Conservation (phyloP, 2,329 filamentous ascomycete species). For the Colletotrichum plurivorum region DNA sequence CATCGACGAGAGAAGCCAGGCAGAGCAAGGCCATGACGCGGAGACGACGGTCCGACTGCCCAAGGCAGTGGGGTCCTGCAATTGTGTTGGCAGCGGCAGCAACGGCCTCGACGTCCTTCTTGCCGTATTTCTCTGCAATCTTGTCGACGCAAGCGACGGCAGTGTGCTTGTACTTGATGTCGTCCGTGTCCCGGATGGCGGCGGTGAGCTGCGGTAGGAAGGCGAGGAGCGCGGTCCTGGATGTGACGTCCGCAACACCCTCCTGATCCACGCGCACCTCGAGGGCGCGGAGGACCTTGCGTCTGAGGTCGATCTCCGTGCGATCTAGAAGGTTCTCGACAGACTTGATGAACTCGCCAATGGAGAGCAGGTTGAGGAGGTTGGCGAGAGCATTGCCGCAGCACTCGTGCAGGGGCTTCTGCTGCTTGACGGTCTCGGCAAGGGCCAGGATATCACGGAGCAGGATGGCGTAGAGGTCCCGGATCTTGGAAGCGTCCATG, state of each 20-base stretch:
- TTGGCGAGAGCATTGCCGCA: constrained; percentile 82
- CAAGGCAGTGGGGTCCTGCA: constrained; percentile 81
- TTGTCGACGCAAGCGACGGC: constrained; percentile 92
- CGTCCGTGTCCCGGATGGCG: constrained; percentile 80
- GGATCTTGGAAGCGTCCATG: constrained; percentile 76
- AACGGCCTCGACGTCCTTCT: constrained; percentile 86
- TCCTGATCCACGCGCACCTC: constrained; percentile 84
- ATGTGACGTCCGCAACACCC: constrained; percentile 76
- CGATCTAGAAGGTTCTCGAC: constrained; percentile 85
- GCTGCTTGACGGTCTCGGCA: constrained; percentile 73
- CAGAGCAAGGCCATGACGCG: constrained; percentile 90
- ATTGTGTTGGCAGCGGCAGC: constrained; percentile 83
- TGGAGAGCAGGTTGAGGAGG: constrained; percentile 87
- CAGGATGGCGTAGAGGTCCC: constrained; percentile 77
- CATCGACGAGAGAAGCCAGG: constrained; percentile 89
- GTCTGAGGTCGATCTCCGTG: constrained; percentile 80
- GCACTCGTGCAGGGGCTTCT: constrained; percentile 68
- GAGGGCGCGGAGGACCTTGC: constrained; percentile 85
- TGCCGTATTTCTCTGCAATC: constrained; percentile 95
- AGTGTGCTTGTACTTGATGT: constrained; percentile 84
- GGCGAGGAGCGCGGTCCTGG: constrained; percentile 79
- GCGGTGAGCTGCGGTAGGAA: constrained; percentile 85
- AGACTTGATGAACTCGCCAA: constrained; percentile 89
- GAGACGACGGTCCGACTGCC: constrained; percentile 79
- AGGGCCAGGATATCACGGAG: constrained; percentile 76